phyloP scores from a whole-genome alignment of 306 rosid genomes.

The Castanea mollissima region DNA sequence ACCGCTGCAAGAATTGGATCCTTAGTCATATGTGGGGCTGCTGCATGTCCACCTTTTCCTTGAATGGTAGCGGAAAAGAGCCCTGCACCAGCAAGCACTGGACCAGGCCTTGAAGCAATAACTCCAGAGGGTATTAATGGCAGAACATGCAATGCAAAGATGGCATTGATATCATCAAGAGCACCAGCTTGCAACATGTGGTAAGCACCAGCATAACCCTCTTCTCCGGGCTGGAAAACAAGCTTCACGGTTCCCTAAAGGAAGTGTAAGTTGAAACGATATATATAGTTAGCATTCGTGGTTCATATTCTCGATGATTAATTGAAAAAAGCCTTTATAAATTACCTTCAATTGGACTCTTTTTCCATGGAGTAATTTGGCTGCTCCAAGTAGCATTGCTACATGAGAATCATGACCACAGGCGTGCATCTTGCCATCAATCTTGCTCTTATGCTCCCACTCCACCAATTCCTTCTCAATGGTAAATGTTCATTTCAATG shows the following conservation, averaged over 20 bases:
- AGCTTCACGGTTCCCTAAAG: constrained; percentile 46
- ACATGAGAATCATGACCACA: constrained; percentile 54
- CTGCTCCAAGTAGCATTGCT: constrained; percentile 57
- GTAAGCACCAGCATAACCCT: constrained; percentile 38
- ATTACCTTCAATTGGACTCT: constrained; percentile 16
- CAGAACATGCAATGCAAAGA: constrained; percentile 36
- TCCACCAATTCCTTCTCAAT: constrained; percentile 42
- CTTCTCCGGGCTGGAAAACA: constrained; percentile 45
- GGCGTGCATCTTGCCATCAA: constrained; percentile 49
- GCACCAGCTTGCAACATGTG: constrained; percentile 32
- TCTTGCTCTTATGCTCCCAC: constrained; percentile 49
- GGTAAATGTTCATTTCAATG: too few species aligned
- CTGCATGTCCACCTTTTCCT: constrained; percentile 46
- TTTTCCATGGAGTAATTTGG: constrained; percentile 38
- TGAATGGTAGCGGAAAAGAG: constrained; percentile 26
- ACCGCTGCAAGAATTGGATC: constrained; percentile 41
- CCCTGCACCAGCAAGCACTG: constrained; percentile 35
- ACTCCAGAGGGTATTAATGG: constrained; percentile 31
- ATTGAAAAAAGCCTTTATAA: too few species aligned
- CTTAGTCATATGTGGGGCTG: constrained; percentile 34
- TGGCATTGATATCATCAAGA: constrained; percentile 26
- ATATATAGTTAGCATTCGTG: too few species aligned
- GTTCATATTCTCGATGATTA: too few species aligned
- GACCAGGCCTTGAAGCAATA: constrained; percentile 44
- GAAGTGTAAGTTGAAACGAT: neutral